Conservation (phyloP, 352 stramenopile genomes). For the Phytophthora hibernalis region DNA sequence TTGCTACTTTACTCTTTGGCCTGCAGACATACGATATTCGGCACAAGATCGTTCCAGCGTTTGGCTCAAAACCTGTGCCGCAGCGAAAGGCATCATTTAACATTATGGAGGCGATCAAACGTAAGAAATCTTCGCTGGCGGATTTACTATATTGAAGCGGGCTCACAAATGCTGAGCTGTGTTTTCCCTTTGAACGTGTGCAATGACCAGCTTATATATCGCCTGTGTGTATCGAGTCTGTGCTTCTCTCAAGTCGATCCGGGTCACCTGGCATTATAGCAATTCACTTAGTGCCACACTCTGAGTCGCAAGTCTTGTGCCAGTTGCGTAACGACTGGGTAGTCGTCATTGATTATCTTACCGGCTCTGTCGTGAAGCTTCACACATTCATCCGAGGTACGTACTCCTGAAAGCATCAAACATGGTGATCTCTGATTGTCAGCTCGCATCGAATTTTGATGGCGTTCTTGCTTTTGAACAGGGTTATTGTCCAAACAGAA, state of each 20-base stretch:
- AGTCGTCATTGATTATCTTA: conserved; percentile 57
- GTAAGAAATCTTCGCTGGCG: conserved; percentile 28
- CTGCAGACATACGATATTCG: conserved; percentile 70
- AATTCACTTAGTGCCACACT: conserved; percentile 46
- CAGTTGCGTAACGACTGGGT: conserved; percentile 82
- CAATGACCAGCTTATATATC: conserved; percentile 38
- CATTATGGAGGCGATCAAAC: conserved; percentile 58
- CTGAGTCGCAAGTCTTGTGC: conserved; percentile 53
- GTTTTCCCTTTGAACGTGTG: conserved; percentile 7
- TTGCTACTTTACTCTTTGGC: neutral
- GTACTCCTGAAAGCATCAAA: neutral
- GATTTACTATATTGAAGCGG: neutral
- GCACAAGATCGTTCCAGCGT: conserved; percentile 67
- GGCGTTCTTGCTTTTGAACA: conserved; percentile 2
- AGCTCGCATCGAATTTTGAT: neutral
- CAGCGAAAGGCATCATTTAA: conserved; percentile 52
- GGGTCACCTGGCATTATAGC: conserved; percentile 50
- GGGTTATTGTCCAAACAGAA: conserved; percentile 23
- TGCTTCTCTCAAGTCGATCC: conserved; percentile 38
- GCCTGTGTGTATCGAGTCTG: conserved; percentile 29
- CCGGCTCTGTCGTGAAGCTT: conserved; percentile 51
- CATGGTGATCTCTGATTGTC: neutral
- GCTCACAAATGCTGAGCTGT: conserved; percentile 3
- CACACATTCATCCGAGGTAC: conserved; percentile 66
- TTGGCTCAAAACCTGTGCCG: conserved; percentile 67